These are phyloP conservation scores for Colletotrichum sp. DNA, from an alignment of 2,329 filamentous ascomycete genomes.

Conservation along the genomic window DNA sequence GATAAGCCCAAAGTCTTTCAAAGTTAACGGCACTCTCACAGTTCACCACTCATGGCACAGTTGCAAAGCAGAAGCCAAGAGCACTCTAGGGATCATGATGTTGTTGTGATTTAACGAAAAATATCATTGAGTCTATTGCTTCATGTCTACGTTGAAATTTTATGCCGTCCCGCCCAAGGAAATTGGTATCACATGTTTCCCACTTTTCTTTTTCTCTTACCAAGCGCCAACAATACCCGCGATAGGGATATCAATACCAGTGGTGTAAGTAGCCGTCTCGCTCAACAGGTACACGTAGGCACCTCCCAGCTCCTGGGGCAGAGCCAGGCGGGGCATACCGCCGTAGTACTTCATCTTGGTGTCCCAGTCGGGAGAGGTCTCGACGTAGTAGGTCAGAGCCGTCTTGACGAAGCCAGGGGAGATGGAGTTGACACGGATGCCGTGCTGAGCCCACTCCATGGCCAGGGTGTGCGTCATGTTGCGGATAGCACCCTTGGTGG, in stretches of 20 bases:
- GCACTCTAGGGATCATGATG: accelerated
- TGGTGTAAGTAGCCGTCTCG: constrained; percentile 55
- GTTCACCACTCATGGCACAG: not conserved
- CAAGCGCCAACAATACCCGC: constrained; percentile 34
- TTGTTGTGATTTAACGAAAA: not conserved
- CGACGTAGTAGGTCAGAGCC: constrained; percentile 55
- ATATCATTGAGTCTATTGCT: not conserved
- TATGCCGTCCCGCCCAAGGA: not conserved
- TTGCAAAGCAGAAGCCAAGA: not conserved
- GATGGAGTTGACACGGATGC: constrained; percentile 51
- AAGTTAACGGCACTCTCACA: not conserved
- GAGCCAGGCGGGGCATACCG: constrained; percentile 59
- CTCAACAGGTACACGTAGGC: constrained; percentile 63
- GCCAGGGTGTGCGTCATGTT: constrained; percentile 46
- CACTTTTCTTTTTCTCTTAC: not conserved
- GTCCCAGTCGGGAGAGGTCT: constrained; percentile 59
- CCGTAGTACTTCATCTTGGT: constrained; percentile 63
- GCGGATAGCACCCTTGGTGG: constrained; percentile 47
- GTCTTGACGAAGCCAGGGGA: constrained; percentile 49
- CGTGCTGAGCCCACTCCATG: constrained; percentile 54
- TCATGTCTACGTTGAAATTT: not conserved
- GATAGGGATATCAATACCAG: constrained; percentile 54
- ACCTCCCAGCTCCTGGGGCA: constrained; percentile 59
- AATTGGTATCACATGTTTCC: not conserved
- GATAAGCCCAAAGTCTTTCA: not conserved